Percentiles rank a stretch among this genome's conserved stretches.
phyloP scores from a whole-genome alignment of 805 yeast species.

The Hanseniaspora opuntiae region DNA sequence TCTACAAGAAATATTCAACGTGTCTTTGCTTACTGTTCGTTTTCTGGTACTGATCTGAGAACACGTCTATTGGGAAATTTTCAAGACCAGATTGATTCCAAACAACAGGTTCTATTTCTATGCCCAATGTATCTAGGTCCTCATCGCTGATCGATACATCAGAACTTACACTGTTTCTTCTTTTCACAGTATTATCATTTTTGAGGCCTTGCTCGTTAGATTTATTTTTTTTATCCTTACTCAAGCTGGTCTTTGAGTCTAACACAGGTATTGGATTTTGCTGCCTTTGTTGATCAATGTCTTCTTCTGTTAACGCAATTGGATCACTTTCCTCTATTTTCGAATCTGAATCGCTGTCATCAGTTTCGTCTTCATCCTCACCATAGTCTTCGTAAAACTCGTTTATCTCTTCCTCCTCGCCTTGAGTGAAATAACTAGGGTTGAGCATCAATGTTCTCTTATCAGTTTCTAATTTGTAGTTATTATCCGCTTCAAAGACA shows the following conservation, averaged over 20 bases:
- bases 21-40: constrained; percentile 23
- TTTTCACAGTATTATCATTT: background rate
- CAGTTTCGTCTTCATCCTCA: constrained; percentile 5
- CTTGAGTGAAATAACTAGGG: constrained; percentile 11
- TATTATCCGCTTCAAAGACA: constrained; percentile 95
- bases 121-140: background rate
- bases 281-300: background rate
- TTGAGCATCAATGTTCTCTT: constrained; percentile 8
- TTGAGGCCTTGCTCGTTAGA: background rate
- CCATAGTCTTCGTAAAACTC: background rate
- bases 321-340: constrained; percentile 14
- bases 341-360: constrained; percentile 4
- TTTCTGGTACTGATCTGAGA: constrained; percentile 26
- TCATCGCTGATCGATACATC: background rate
- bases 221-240: background rate
- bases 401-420: constrained; percentile 5
- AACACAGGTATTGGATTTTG: background rate
- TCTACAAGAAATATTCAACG: constrained; percentile 25
- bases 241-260: background rate
- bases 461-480: constrained; percentile 40
- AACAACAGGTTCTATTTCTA: constrained; percentile 11
- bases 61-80: constrained; percentile 18
- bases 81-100: background rate
- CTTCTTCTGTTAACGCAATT: constrained; percentile 18
- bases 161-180: background rate